Evolutionary conservation across 352 stramenopile species (phyloP), one percentile per base, ranked within the genome.

Genomic region (Thraustochytrium sp.): DNA sequence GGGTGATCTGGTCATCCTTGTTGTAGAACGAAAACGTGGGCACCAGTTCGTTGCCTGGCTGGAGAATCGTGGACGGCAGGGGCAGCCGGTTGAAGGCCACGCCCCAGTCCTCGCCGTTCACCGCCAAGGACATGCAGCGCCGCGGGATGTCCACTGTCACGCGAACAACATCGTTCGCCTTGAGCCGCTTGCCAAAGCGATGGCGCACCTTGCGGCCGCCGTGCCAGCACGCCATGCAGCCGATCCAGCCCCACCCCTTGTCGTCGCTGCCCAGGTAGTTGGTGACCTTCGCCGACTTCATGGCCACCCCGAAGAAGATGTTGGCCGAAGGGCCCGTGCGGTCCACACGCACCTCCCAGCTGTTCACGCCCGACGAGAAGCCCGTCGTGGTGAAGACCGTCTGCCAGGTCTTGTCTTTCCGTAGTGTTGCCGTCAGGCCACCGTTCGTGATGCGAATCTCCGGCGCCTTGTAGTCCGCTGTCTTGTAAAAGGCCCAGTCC

Each of bases 181-280:
- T 96, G 82, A 96, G 94, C 77, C 95, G 94, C 61, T 96, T 92
- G 9, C 92, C 92, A 75, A 95, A 96, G 18, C 91, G 94, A 38
- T 84, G 55, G 5, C 92, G 90, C 74, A 95, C 90, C 84, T 96
- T 96, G 84, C 90, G 94, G 0, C 92, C 92, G 65, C 95, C 94
- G 82, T 95, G 91, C 92, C 92, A 96, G 11, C 95, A 87, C 36
- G 92, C 92, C 46, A 91, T 92, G 76, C 95, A 95, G 9, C 92
- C 92, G 38, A 96, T 96, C 92, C 92, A 96, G 13, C 92, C 92
- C 92, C 92, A 96, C 23, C 92, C 91, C 38, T 91, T 92, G 82
- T 95, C 95, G 82, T 96, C 92, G 46, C 94, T 95, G n/a, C 92
- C 92, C 38, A 96, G 80, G 54, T 96, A 96, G 26, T 92, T 95